Conservation (phyloP, 2,329 filamentous ascomycete species). For the Reticulascus tulasneorum region DNA sequence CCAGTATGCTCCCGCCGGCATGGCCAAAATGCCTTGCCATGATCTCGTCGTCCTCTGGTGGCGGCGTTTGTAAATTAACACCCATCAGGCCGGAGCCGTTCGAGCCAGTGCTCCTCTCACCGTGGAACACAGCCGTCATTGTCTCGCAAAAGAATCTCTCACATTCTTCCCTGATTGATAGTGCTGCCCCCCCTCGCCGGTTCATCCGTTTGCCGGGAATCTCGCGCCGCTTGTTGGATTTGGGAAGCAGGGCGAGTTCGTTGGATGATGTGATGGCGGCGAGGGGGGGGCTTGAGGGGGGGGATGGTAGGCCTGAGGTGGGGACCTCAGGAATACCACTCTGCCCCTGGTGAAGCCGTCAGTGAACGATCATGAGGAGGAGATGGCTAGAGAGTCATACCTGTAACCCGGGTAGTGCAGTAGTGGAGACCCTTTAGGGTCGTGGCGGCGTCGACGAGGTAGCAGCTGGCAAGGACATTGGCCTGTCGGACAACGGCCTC, state of each 20-base stretch:
- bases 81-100: slow-evolving; percentile 84
- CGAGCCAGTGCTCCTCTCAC: slow-evolving; percentile 78
- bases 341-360: slow-evolving; percentile 54
- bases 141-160: slow-evolving; percentile 99
- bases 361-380: slow-evolving; percentile 7
- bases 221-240: slow-evolving; percentile 36
- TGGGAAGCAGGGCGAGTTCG: slow-evolving; percentile 62
- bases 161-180: slow-evolving; percentile 98
- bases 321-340: slow-evolving; percentile 95
- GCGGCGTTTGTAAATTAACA: slow-evolving; percentile 60
- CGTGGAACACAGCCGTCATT: slow-evolving; percentile 89
- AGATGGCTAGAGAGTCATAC: slow-evolving; percentile 48
- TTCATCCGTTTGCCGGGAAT: slow-evolving; percentile 34
- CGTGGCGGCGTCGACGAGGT: slow-evolving; percentile 71
- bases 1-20: slow-evolving; percentile 12
- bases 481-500: slow-evolving; percentile 59
- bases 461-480: slow-evolving; percentile 88
- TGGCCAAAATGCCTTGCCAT: slow-evolving; percentile 21
- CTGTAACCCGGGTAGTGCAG: slow-evolving; percentile 87
- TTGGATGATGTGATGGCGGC: slow-evolving; percentile 66
- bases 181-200: slow-evolving; percentile 86
- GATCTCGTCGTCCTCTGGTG: slow-evolving; percentile 43
- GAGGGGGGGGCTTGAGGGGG: slow-evolving; percentile 85
- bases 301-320: slow-evolving; percentile 78
- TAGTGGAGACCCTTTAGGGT: slow-evolving; percentile 84